These are phyloP conservation scores for Xylaria arbuscula DNA, from an alignment of 2,329 filamentous ascomycete species.

Conservation along the genomic window DNA sequence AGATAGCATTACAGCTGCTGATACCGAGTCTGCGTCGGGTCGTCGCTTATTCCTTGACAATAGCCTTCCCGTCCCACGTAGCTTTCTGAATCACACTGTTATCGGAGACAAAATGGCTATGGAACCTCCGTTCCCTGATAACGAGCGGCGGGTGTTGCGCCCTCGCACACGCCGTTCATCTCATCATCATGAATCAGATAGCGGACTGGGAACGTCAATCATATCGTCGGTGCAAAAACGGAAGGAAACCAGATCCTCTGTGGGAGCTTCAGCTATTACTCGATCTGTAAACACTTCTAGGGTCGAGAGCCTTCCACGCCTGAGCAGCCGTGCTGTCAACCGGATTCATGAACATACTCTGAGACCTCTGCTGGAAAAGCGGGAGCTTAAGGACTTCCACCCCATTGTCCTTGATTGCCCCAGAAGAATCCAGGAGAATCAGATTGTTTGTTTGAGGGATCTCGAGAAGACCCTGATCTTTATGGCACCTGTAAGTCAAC, in stretches of 20 bases:
- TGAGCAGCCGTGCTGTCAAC: conserved; percentile 76
- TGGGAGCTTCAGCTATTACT: conserved; percentile 68
- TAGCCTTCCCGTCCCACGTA: conserved; percentile 69
- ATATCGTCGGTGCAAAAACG: conserved; percentile 68
- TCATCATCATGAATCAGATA: conserved; percentile 82
- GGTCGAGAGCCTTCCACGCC: conserved; percentile 64
- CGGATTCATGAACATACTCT: conserved; percentile 85
- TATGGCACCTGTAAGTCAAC: conserved; percentile 89
- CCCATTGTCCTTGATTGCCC: conserved; percentile 82
- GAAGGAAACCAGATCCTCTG: conserved; percentile 56
- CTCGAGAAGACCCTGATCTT: conserved; percentile 93
- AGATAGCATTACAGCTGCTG: conserved; percentile 65
- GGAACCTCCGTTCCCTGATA: conserved; percentile 49
- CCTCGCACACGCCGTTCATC: conserved; percentile 66
- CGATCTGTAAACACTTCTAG: conserved; percentile 64
- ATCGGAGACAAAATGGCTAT: conserved; percentile 61
- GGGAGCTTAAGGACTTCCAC: conserved; percentile 81
- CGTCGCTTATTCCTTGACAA: conserved; percentile 63
- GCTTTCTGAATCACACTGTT: conserved; percentile 68
- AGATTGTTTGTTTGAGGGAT: conserved; percentile 91
- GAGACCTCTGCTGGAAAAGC: conserved; percentile 78
- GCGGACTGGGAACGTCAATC: conserved; percentile 87
- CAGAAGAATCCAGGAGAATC: conserved; percentile 80
- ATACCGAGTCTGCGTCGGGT: conserved; percentile 53
- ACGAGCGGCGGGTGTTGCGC: conserved; percentile 63